Percentiles rank a stretch among this genome's conserved stretches.
Conservation (phyloP, 31 red algal genomes). For the Odonthalia washingtoniensis region DNA sequence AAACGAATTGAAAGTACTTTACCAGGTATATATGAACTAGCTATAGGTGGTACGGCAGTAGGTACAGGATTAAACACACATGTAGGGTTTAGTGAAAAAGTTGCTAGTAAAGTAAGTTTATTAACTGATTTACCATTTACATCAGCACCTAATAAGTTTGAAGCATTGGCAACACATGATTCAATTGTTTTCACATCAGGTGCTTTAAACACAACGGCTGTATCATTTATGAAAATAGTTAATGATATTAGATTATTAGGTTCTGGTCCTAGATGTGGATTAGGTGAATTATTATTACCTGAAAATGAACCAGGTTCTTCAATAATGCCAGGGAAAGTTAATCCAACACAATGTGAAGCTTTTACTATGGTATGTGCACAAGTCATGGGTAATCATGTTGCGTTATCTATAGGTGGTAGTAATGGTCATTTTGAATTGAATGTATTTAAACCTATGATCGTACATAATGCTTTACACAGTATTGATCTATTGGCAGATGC, state of each 20-base stretch:
- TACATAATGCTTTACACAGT: constrained; percentile 83
- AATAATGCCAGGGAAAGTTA: constrained; percentile 99
- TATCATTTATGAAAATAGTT: constrained; percentile 88
- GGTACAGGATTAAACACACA: constrained; percentile 95
- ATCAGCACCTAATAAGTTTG: constrained; percentile 96
- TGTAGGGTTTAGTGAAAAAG: constrained; percentile 77
- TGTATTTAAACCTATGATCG: constrained; percentile 97
- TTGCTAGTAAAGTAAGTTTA: constrained; percentile 66
- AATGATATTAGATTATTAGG: constrained; percentile 96
- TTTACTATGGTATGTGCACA: constrained; percentile 93
- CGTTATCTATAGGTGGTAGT: constrained; percentile 83
- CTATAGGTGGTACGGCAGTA: constrained; percentile 97
- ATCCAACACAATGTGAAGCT: constrained; percentile 97
- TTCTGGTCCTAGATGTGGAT: constrained; percentile 89
- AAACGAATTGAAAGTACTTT: constrained; percentile 62
- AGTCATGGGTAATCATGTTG: constrained; percentile 92
- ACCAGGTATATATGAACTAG: constrained; percentile 78
- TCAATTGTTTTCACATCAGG: constrained; percentile 79
- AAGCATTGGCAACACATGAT: constrained; percentile 91
- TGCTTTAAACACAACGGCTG: constrained; percentile 77
- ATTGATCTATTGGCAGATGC: constrained; percentile 79
- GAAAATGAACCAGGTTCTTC: constrained; percentile 96
- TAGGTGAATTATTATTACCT: constrained; percentile 89
- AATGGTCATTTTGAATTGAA: constrained; percentile 99
- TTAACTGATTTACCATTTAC: constrained; percentile 84